A percentile compares a stretch with the other conserved stretches of the same genome.
These are phyloP conservation scores for Cubamyces lactineus DNA, from an alignment of 768 basidiomycete genomes.

Conservation along the genomic window DNA sequence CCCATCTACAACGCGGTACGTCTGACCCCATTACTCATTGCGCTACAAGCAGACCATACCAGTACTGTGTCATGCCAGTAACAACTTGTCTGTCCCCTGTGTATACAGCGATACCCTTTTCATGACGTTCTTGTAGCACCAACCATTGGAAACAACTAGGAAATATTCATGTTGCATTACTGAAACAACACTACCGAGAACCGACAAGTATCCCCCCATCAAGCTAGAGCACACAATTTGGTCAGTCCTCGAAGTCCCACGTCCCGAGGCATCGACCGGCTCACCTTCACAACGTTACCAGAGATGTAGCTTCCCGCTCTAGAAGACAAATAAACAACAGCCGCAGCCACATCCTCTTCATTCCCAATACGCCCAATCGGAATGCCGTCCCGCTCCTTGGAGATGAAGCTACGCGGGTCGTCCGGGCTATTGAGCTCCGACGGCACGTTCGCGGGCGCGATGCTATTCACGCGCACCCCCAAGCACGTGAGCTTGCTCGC, in stretches of 20 bases:
- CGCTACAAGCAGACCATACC: no score
- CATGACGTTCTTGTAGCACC: no score
- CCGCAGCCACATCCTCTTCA: slow-evolving; percentile 23
- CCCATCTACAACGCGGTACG: no score
- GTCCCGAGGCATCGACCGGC: neutral
- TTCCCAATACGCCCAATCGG: slow-evolving; percentile 24
- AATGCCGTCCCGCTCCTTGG: slow-evolving; percentile 8
- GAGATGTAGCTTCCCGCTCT: slow-evolving; percentile 24
- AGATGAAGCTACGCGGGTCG: slow-evolving; percentile 26
- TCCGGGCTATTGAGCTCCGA: slow-evolving; percentile 23
- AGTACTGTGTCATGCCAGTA: no score
- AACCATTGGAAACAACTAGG: no score
- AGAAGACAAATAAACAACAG: slow-evolving; percentile 22
- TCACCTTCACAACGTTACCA: slow-evolving; percentile 21
- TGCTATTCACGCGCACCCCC: slow-evolving; percentile 26
- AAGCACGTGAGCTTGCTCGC: slow-evolving; percentile 25
- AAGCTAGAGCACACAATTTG: neutral
- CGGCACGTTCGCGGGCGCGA: slow-evolving; percentile 26
- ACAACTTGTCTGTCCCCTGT: no score
- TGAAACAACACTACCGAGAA: no score
- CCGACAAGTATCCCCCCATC: neutral
- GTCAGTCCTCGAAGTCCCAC: neutral
- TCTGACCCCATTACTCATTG: no score
- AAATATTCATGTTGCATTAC: no score
- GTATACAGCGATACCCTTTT: no score